phyloP scores from a whole-genome alignment of 2,329 filamentous ascomycete species.

The Epichloe hybrida region DNA sequence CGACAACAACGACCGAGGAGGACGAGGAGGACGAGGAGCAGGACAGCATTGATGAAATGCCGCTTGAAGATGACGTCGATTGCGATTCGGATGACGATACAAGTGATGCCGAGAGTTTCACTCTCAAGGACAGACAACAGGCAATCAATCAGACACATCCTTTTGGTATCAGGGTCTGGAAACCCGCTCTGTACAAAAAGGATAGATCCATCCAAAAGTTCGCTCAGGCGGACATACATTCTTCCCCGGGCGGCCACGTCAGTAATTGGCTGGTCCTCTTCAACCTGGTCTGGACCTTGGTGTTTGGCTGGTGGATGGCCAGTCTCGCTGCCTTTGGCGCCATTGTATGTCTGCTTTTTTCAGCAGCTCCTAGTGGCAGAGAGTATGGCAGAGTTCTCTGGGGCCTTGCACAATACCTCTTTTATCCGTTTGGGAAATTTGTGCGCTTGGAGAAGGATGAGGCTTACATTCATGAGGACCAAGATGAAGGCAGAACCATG shows the following conservation, averaged over 20 bases:
- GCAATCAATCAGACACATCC: constrained; percentile 98
- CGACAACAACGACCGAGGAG: constrained; percentile 9
- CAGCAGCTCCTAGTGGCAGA: constrained; percentile 63
- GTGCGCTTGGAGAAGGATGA: constrained; percentile 90
- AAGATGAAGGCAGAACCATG: constrained; percentile 91
- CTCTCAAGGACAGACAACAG: constrained; percentile 87
- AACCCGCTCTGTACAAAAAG: constrained; percentile 96
- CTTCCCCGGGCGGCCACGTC: constrained; percentile 76
- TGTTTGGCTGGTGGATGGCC: constrained; percentile 95
- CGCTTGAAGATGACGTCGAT: constrained; percentile 35
- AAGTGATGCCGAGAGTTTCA: constrained; percentile 95
- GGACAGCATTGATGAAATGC: constrained; percentile 24
- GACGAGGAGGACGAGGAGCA: constrained; percentile 13
- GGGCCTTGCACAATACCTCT: constrained; percentile 72
- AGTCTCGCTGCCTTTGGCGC: constrained; percentile 62
- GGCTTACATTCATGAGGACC: constrained; percentile 84
- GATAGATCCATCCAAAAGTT: constrained; percentile 90
- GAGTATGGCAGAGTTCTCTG: constrained; percentile 79
- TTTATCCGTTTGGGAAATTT: constrained; percentile 96
- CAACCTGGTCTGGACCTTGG: constrained; percentile 78
- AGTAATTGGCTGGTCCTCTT: constrained; percentile 74
- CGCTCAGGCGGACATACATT: constrained; percentile 94
- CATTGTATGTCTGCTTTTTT: constrained; percentile 64
- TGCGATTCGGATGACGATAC: constrained; percentile 57
- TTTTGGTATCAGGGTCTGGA: constrained; percentile 98